phyloP scores from a whole-genome alignment of 2,329 filamentous ascomycete species.

The Cytospora mali region DNA sequence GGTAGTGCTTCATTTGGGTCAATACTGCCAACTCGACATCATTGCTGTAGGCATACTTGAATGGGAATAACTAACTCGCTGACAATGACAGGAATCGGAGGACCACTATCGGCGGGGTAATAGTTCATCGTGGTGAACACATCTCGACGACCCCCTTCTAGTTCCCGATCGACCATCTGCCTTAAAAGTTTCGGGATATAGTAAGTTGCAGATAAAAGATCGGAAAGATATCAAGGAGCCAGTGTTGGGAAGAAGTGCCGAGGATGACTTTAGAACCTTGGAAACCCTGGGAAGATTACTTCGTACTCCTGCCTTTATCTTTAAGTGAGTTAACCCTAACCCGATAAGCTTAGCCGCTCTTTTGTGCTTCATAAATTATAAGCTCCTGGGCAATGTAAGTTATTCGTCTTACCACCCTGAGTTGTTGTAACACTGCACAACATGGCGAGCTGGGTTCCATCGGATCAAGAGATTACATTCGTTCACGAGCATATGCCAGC shows the following conservation, averaged over 20 bases:
- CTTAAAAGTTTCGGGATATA: background rate
- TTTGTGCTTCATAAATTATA: no score
- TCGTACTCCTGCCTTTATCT: no score
- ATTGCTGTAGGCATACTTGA: background rate
- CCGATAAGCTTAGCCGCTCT: no score
- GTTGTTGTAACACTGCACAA: no score
- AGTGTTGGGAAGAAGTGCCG: background rate
- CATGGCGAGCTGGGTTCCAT: no score
- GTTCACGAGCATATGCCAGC: no score
- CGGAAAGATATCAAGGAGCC: background rate
- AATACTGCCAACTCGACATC: background rate
- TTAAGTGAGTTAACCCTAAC: no score
- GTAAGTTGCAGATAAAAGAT: background rate
- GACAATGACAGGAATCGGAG: conserved; percentile 18
- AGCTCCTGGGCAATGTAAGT: no score
- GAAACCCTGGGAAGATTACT: no score
- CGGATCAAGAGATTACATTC: no score
- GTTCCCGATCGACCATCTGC: background rate
- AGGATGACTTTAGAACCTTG: background rate
- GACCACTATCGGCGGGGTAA: conserved; percentile 15
- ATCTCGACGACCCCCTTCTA: background rate
- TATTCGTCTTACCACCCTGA: no score
- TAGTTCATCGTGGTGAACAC: conserved; percentile 19
- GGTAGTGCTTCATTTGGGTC: conserved; percentile 40
- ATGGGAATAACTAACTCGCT: background rate